Evolutionary conservation across 2,329 filamentous ascomycete genomes (phyloP).

Genomic region (Diaporthe longicolla): DNA sequence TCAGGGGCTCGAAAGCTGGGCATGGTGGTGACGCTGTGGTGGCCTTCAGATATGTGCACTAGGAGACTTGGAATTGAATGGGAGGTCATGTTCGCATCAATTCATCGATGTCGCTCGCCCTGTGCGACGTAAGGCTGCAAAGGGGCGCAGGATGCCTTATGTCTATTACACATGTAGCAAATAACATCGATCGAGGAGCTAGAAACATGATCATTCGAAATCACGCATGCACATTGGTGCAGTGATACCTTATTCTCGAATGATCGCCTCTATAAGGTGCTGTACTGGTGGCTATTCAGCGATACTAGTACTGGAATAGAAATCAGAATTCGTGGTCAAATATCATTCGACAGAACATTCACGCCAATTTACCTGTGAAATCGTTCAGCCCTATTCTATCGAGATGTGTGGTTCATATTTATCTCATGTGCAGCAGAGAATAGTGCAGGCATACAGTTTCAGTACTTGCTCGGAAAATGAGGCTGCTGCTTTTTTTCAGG

Average conservation of each 20-base stretch:
- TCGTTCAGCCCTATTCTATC: neutral
- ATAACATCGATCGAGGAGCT: too few relatives aligned
- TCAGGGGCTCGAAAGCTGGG: constrained; percentile 26
- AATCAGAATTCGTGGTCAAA: neutral
- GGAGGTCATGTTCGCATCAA: too few relatives aligned
- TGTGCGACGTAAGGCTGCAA: too few relatives aligned
- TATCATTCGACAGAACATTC: neutral
- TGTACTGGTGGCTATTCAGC: too few relatives aligned
- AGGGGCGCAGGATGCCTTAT: too few relatives aligned
- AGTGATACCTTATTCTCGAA: too few relatives aligned
- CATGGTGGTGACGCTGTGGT: constrained; percentile 32
- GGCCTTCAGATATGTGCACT: constrained; percentile 36
- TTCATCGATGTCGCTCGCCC: neutral
- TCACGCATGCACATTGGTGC: too few relatives aligned
- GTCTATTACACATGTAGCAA: too few relatives aligned
- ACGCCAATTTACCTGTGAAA: neutral
- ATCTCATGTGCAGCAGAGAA: neutral
- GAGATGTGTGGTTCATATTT: neutral
- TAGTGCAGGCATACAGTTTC: neutral
- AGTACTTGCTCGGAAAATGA: neutral
- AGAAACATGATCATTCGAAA: too few relatives aligned
- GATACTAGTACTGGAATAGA: too few relatives aligned
- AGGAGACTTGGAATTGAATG: neutral
- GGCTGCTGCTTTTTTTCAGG: neutral
- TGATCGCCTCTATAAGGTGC: too few relatives aligned